These are phyloP conservation scores for Dactylellina cionopaga DNA, from an alignment of 2,329 filamentous ascomycete genomes.

Conservation along the genomic window DNA sequence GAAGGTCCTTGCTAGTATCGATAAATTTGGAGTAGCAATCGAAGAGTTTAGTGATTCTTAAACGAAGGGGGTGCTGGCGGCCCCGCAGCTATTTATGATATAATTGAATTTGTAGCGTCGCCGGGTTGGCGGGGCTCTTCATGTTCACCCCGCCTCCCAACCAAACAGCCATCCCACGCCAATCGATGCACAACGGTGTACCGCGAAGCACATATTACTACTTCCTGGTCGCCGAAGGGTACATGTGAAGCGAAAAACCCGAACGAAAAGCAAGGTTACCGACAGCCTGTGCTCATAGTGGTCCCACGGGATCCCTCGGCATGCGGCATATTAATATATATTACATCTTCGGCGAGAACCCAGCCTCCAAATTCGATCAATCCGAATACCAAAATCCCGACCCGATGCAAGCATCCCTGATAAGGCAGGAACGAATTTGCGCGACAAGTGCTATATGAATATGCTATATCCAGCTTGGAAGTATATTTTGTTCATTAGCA, in stretches of 20 bases:
- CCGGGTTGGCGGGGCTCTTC: conserved; percentile 42
- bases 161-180: conserved; percentile 18
- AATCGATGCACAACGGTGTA: too few species aligned
- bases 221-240: not conserved
- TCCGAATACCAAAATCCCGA: conserved; percentile 43
- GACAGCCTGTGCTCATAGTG: conserved; percentile 16
- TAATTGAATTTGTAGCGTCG: not conserved
- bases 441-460: too few species aligned
- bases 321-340: not conserved
- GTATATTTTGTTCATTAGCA: not conserved
- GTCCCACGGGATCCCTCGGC: conserved; percentile 28
- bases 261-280: conserved; percentile 11
- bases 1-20: not conserved
- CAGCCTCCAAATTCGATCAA: not conserved
- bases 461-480: not conserved
- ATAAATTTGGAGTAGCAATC: not conserved
- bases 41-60: not conserved
- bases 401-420: conserved; percentile 15
- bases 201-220: too few species aligned
- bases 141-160: not conserved
- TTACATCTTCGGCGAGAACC: conserved; percentile 24
- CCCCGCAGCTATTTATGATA: conserved; percentile 33
- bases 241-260: conserved; percentile 4
- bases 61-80: not conserved
- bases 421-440: conserved; percentile 21